Evolutionary conservation across 257 asterid genomes (phyloP).

Genomic region (Oldenlandia corymbosa): DNA sequence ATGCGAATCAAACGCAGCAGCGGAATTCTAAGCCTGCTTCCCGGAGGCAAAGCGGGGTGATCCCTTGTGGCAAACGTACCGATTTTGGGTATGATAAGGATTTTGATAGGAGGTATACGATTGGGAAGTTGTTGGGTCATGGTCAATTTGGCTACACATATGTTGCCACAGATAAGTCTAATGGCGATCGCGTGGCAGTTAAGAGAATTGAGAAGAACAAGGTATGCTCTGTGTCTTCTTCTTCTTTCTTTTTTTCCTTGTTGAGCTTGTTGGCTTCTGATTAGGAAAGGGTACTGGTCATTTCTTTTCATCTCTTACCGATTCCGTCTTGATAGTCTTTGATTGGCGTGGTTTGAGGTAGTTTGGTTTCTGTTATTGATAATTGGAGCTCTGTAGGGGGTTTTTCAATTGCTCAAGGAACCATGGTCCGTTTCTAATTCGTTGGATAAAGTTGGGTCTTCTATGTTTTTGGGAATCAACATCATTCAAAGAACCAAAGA

Average conservation of each 20-base stretch:
- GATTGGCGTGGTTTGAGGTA: background rate
- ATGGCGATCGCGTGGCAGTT: constrained; percentile 97
- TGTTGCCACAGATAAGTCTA: constrained; percentile 76
- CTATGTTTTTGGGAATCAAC: constrained; percentile 6
- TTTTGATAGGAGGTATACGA: constrained; percentile 61
- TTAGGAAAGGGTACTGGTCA: constrained; percentile 1
- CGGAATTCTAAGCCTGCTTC: constrained; percentile 45
- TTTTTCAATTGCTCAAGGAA: background rate
- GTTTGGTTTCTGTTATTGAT: background rate
- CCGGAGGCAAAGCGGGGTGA: constrained; percentile 51
- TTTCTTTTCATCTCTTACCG: background rate
- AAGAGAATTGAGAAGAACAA: constrained; percentile 89
- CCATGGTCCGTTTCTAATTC: constrained; percentile 9
- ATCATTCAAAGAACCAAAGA: background rate
- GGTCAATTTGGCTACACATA: constrained; percentile 98
- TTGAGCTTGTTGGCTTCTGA: background rate
- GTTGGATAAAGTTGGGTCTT: constrained; percentile 2
- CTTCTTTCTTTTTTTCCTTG: background rate
- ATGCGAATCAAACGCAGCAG: constrained; percentile 34
- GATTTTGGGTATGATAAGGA: constrained; percentile 97
- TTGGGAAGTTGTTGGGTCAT: constrained; percentile 91
- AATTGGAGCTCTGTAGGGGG: background rate
- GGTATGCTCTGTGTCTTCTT: too few relatives aligned
- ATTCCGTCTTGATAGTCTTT: background rate
- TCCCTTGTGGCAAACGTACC: constrained; percentile 88